Evolutionary conservation across 768 basidiomycete species (phyloP).

Genomic region (Auricularia sp.): DNA sequence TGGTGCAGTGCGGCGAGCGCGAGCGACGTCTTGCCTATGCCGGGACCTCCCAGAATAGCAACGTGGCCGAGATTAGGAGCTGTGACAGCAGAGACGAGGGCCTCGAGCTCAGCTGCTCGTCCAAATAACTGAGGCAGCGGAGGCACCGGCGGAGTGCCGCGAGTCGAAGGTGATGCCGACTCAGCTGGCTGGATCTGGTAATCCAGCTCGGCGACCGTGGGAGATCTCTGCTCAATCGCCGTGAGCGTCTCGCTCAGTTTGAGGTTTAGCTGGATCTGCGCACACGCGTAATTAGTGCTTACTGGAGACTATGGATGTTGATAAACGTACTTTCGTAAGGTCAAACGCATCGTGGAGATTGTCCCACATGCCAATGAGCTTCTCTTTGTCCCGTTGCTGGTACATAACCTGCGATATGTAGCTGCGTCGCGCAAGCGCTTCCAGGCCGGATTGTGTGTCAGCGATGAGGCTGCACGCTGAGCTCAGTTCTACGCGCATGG

Average conservation of each 20-base stretch:
- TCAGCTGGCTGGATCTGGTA: no score
- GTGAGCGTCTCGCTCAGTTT: no score
- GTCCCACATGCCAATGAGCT: background rate
- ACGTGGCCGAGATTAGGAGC: background rate
- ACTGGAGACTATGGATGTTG: no score
- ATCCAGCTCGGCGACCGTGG: no score
- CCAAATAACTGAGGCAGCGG: background rate
- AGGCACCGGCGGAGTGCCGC: no score
- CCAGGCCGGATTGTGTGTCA: background rate
- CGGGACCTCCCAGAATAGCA: slow-evolving; percentile 20
- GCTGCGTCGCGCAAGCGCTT: background rate
- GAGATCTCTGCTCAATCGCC: no score
- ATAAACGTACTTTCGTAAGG: background rate
- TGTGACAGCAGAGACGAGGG: background rate
- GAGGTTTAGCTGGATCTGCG: no score
- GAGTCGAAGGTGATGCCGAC: no score
- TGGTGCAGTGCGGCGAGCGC: slow-evolving; percentile 25
- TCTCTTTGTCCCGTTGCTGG: background rate
- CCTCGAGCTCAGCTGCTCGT: background rate
- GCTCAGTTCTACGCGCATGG: no score
- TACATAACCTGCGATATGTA: background rate
- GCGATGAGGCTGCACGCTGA: background rate
- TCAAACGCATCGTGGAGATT: background rate
- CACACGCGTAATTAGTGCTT: no score
- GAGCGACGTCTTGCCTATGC: slow-evolving; percentile 31